Base-by-base conservation (phyloP, 768 basidiomycete species). In the Rhizopogon salebrosus region DNA sequence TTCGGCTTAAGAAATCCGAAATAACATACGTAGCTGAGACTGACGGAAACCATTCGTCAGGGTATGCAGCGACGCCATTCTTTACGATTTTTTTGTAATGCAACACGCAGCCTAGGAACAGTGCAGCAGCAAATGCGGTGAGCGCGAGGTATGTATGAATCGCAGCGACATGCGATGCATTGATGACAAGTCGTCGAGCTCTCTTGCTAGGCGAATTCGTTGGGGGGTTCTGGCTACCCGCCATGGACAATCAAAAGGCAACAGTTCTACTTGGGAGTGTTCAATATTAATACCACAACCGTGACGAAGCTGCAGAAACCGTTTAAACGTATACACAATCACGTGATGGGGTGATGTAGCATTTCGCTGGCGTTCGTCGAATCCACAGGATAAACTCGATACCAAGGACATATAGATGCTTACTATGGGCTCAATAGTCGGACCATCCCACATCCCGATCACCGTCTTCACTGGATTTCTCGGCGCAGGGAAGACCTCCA, bases 391-490 rank as follows among this genome's bases (percentile, higher is more conserved):
- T n/a, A 14, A 13, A 43, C 16, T 41, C 24, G 41, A 41, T 41
- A 10, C 23, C 41, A 24, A 26, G 8, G n/a, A 6, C n/a, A 26
- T 10, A 27, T 14, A 4, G 8, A 22, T 20, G n/a, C 23, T 7
- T 43, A 7, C n/a, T n/a, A 48, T 31, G 42, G 20, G 16, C 9
- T 51, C 42, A 10, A 14, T 29, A 31, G 20, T 34, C 31, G 31
- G 14, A 22, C 4, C 7, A 31, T 29, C 40, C 16, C 24, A 49
- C 29, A 94, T 93, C 59, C 92, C 92, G 11, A 86, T 97, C 58
- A 95, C 95, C 1, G 89, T 95, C 53, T 92, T 95, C 70, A 98
- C 94, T n/a, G 94, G 94, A 14, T 95, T 92, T 65, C 80, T 93
- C 4, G 89, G 88, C 3, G 87, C 87, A 16, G 89, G 88, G 39